phyloP scores from a whole-genome alignment of 257 asterid genomes.

The Vinca minor region DNA sequence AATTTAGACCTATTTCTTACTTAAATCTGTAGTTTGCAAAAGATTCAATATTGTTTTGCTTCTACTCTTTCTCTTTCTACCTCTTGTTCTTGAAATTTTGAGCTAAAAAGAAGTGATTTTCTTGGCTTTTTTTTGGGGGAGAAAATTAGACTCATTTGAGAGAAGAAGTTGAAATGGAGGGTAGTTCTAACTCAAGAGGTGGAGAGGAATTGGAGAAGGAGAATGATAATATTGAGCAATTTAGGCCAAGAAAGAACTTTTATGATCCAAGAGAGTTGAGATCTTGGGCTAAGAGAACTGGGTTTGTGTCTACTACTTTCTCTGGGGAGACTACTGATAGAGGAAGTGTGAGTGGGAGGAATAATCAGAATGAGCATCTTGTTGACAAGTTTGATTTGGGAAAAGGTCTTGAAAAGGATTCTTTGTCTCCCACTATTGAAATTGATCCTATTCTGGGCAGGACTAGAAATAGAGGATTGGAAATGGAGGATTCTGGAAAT shows the following conservation, averaged over 20 bases:
- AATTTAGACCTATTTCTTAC: conserved; percentile 24
- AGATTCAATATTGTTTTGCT: conserved; percentile 2
- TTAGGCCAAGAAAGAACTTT: conserved; percentile 51
- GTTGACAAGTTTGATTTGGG: conserved; percentile 54
- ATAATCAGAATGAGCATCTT: conserved; percentile 28
- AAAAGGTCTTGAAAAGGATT: conserved; percentile 49
- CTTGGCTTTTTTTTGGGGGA: conserved; percentile 7
- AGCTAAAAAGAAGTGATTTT: conserved; percentile 9
- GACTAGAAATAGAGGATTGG: conserved; percentile 50
- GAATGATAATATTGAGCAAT: conserved; percentile 68
- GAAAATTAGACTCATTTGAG: conserved; percentile 25
- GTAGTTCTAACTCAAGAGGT: conserved; percentile 54
- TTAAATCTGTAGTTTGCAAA: background rate
- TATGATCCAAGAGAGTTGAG: conserved; percentile 79
- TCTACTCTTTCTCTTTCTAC: background rate
- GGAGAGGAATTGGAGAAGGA: conserved; percentile 32
- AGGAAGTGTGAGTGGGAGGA: conserved; percentile 35
- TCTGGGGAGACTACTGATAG: conserved; percentile 64
- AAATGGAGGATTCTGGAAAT: conserved; percentile 45
- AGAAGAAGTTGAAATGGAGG: conserved; percentile 48
- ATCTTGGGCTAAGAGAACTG: conserved; percentile 98
- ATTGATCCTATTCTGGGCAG: conserved; percentile 82
- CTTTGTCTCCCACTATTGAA: conserved; percentile 72
- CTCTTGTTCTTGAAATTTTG: conserved; percentile 14
- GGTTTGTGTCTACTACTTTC: conserved; percentile 70